Evolutionary conservation across 192 early-diverging fungal genomes (phyloP), one percentile per base, ranked within the genome.

Genomic region (Globomyces pollinis-pini): DNA sequence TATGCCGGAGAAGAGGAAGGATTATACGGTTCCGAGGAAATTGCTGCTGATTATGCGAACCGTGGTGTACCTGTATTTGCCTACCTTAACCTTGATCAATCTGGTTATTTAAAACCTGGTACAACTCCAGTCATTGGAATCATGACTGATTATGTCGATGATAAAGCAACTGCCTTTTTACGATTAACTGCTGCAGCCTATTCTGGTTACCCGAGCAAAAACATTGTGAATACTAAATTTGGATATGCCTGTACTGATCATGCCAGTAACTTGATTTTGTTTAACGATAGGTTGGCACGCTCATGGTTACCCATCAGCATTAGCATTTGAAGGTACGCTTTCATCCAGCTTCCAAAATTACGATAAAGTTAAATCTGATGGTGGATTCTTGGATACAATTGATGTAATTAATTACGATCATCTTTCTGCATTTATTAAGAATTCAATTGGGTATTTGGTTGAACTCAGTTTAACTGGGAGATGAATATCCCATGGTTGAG

Each of bases 1-100:
- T 91, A 94, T 64, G 84, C 89, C 41, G 91, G 78, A 54, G 88
- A 94, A 73, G 89, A 91, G 70, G 86, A 73, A 47, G 89, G 88
- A 38, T 69, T 91, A 3, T 69, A 88, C 50, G 90, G 91, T 16
- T 85, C 83, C 29, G 85, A 89, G 66, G 88, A 62, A 24, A 43
- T 68, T 52, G 66, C 66, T 12, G 47, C 36, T 16, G 24, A 16
- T n/a, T 68, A 68, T 58, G 66, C 66, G 4, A 59, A 45, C 5
- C 32, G 33, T 21, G 50, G 50, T 15, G 28, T 35, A 8, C 34
- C 24, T 13, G 66, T 62, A 29, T 41, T 68, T 24, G 16, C 29
- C 12, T 63, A 68, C 21, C 51, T 68, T 29, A 63, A 68, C 42
- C 33, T 68, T 6, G 66, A 91, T 87, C 29, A 89, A 88, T 56